These are phyloP conservation scores for Alnus glutinosa DNA, from an alignment of 306 rosid species.

Conservation along the genomic window DNA sequence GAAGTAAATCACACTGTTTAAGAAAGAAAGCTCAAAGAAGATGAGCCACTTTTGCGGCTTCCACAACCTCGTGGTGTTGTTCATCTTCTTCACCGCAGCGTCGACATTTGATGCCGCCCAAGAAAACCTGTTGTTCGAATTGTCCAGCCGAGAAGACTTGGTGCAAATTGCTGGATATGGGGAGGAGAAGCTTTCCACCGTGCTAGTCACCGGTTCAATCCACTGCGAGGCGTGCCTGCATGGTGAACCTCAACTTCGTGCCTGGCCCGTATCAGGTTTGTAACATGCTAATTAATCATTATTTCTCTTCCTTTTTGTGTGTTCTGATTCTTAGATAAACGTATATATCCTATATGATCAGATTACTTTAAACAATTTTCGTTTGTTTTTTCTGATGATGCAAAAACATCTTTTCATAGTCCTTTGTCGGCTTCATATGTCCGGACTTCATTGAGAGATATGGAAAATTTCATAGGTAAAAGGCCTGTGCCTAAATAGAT, in stretches of 20 bases:
- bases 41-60: conserved; percentile 46
- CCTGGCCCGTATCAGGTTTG: conserved; percentile 75
- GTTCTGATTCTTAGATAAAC: background rate
- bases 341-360: background rate
- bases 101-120: background rate
- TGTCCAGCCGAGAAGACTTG: conserved; percentile 61
- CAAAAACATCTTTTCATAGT: background rate
- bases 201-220: conserved; percentile 79
- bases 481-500: background rate
- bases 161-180: conserved; percentile 84
- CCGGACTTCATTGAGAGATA: background rate
- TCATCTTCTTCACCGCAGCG: conserved; percentile 24
- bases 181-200: conserved; percentile 88
- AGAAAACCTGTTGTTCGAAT: conserved; percentile 32
- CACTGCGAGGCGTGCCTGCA: conserved; percentile 52
- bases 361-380: background rate
- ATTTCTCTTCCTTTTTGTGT: background rate
- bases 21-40: conserved; percentile 20
- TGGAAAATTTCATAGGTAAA: background rate
- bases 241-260: conserved; percentile 42
- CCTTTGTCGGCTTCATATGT: background rate
- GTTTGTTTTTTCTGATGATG: background rate
- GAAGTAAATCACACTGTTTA: conserved; percentile 21
- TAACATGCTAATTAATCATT: background rate
- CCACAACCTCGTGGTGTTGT: conserved; percentile 24